phyloP scores from a whole-genome alignment of 768 basidiomycete species.

The Amanita rubescens region DNA sequence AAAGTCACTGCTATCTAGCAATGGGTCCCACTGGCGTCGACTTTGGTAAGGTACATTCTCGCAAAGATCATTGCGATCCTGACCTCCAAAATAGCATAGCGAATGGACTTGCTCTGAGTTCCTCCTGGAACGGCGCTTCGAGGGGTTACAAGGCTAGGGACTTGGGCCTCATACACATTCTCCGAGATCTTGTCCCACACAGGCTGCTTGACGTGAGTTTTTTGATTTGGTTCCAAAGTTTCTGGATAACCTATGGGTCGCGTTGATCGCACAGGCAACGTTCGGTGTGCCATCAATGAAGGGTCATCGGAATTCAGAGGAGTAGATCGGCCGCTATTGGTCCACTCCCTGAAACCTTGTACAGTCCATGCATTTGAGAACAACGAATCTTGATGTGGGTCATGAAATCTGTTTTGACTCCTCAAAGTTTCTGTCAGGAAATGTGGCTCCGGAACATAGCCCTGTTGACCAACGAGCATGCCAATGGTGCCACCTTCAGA shows the following conservation, averaged over 20 bases:
- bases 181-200: constrained; percentile 48
- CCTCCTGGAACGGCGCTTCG: constrained; percentile 54
- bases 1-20: constrained; percentile 86
- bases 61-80: constrained; percentile 9
- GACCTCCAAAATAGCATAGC: constrained; percentile 83
- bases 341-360: constrained; percentile 76
- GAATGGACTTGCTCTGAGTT: constrained; percentile 59
- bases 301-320: constrained; percentile 23
- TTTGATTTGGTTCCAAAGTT: constrained; percentile 24
- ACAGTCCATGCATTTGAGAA: constrained; percentile 78
- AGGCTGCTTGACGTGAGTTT: constrained; percentile 20
- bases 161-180: constrained; percentile 59
- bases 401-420: constrained; percentile 85
- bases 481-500: constrained; percentile 72
- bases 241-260: constrained; percentile 51
- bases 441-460: constrained; percentile 81
- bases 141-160: constrained; percentile 80
- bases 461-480: constrained; percentile 71
- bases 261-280: constrained; percentile 59
- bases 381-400: constrained; percentile 80
- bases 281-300: constrained; percentile 24
- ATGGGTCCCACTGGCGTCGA: constrained; percentile 64
- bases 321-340: constrained; percentile 47
- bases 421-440: constrained; percentile 80
- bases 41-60: constrained; percentile 5